Percentiles rank a stretch among this genome's conserved stretches.
Evolutionary conservation across 73 alveolate genomes (phyloP).

Genomic region (Symbiodinium natans): DNA sequence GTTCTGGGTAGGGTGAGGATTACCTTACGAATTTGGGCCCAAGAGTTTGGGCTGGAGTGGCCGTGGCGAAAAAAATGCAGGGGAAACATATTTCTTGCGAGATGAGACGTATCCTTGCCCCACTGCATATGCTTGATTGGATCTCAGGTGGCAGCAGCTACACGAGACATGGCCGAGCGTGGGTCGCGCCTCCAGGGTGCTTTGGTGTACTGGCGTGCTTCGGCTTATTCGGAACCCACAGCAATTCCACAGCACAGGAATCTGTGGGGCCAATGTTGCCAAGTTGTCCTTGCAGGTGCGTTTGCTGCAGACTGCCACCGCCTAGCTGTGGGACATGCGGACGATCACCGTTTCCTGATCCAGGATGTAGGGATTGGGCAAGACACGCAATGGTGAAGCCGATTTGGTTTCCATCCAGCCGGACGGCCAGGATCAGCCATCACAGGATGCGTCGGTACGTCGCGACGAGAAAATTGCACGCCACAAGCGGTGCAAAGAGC

Average conservation of each 20-base stretch:
- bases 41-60: no score
- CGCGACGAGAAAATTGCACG: conserved; percentile 89
- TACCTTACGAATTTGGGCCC: no score
- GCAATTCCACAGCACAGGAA: background rate
- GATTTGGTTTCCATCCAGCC: no score
- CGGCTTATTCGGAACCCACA: background rate
- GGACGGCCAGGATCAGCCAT: conserved; percentile 7
- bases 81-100: no score
- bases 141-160: conserved; percentile 49
- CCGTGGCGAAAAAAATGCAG: no score
- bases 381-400: no score
- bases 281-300: background rate
- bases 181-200: conserved; percentile 15
- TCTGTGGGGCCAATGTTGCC: background rate
- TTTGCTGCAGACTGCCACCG: conserved; percentile 87
- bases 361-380: no score
- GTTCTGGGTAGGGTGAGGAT: no score
- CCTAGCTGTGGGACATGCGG: conserved; percentile 18
- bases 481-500: conserved; percentile 72
- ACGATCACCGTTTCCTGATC: conserved; percentile 18
- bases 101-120: no score
- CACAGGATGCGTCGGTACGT: conserved; percentile 17
- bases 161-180: conserved; percentile 54
- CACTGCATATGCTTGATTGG: no score
- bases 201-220: conserved; percentile 70